Percentiles rank a stretch among this genome's conserved stretches.
Conservation (phyloP, 768 basidiomycete species). For the Boletus subparvulus region DNA sequence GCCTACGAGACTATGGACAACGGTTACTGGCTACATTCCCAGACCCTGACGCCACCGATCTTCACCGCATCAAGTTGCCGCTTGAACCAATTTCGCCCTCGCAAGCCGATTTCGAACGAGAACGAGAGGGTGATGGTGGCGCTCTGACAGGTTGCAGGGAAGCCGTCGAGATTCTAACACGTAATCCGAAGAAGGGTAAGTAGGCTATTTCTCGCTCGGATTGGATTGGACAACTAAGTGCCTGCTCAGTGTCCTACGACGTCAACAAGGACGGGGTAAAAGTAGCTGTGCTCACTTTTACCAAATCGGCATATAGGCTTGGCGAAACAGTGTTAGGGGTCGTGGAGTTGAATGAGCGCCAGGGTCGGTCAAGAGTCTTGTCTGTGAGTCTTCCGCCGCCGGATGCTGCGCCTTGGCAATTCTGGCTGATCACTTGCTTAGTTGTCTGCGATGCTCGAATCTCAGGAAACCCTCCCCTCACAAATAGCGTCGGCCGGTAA, state of each 20-base stretch:
- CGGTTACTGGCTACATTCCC: conserved; percentile 50
- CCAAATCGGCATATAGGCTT: conserved; percentile 86
- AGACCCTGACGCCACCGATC: conserved; percentile 27
- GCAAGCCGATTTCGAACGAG: conserved; percentile 28
- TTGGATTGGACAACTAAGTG: not conserved
- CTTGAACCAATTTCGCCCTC: conserved; percentile 24
- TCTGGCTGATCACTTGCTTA: conserved; percentile 30
- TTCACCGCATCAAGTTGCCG: conserved; percentile 25
- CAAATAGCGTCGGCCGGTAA: conserved; percentile 49
- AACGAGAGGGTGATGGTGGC: conserved; percentile 45
- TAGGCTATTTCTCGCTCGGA: not conserved
- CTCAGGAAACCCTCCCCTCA: conserved; percentile 79
- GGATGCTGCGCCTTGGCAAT: not conserved
- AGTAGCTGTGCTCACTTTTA: conserved; percentile 89
- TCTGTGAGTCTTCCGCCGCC: conserved; percentile 52
- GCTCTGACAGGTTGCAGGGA: conserved; percentile 63
- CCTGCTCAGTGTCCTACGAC: conserved; percentile 78
- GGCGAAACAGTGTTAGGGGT: conserved; percentile 92
- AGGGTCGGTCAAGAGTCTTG: conserved; percentile 72
- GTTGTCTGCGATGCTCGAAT: conserved; percentile 88
- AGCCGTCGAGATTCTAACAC: conserved; percentile 87
- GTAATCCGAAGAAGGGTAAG: conserved; percentile 86
- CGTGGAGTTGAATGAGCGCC: conserved; percentile 78
- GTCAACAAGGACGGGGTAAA: conserved; percentile 90
- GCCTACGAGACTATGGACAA: conserved; percentile 53